Percentiles rank a stretch among this genome's conserved stretches.
phyloP scores from a whole-genome alignment of 2,329 filamentous ascomycete genomes.

The Phialocephala sp. region DNA sequence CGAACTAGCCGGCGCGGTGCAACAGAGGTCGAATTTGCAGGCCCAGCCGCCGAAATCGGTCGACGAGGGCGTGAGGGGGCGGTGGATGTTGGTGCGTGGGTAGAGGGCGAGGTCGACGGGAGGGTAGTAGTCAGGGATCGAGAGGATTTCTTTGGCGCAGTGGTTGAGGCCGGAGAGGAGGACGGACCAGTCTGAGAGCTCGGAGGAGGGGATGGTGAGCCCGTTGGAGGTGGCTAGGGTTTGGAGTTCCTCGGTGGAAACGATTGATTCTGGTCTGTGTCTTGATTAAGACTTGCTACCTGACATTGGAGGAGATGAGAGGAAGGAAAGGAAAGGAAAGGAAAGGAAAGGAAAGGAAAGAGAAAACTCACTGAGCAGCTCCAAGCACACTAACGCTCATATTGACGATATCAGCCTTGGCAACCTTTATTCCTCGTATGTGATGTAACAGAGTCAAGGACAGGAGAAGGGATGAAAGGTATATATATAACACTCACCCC shows the following conservation, averaged over 20 bases:
- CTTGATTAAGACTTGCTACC: not conserved
- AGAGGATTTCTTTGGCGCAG: conserved; percentile 34
- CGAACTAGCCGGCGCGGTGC: conserved; percentile 33
- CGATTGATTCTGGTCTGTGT: conserved; percentile 32
- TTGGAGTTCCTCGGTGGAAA: conserved; percentile 26
- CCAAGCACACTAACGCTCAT: conserved; percentile 7
- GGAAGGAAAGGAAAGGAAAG: too few relatives aligned
- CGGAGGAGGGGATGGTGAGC: conserved; percentile 26
- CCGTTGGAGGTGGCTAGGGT: conserved; percentile 26
- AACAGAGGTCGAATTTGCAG: conserved; percentile 54
- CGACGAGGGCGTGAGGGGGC: conserved; percentile 25
- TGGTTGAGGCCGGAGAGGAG: conserved; percentile 35
- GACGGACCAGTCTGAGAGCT: conserved; percentile 30
- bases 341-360: not conserved
- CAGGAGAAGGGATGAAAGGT: not conserved
- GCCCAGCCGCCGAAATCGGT: conserved; percentile 40
- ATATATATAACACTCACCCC: not conserved
- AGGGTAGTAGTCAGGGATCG: conserved; percentile 32
- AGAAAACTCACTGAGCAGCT: not conserved
- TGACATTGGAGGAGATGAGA: not conserved
- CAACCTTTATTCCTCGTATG: not conserved
- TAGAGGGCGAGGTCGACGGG: conserved; percentile 31
- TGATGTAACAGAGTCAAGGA: not conserved
- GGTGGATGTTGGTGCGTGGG: conserved; percentile 33
- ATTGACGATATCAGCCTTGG: not conserved